A percentile compares a stretch with the other conserved stretches of the same genome.
Conservation (phyloP, 2,329 filamentous ascomycete genomes). For the Ophiosphaerella korrae region DNA sequence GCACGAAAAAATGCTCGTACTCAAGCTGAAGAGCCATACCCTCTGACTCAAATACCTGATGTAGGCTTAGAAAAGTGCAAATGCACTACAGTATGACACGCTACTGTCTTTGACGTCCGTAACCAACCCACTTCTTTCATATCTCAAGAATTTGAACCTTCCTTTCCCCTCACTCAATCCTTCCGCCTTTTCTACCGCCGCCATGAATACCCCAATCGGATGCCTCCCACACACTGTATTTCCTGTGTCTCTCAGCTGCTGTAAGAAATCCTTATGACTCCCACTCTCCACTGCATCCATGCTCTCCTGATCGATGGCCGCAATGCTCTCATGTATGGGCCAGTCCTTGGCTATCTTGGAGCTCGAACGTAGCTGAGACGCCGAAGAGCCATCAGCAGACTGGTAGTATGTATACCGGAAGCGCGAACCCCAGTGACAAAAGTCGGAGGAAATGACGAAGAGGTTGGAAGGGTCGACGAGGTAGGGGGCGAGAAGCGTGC, state of each 20-base stretch:
- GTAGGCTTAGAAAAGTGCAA: slow-evolving; percentile 62
- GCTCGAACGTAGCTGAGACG: slow-evolving; percentile 42
- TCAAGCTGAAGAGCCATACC: background rate
- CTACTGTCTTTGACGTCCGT: slow-evolving; percentile 73
- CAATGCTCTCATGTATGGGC: slow-evolving; percentile 83
- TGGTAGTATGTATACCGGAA: slow-evolving; percentile 86
- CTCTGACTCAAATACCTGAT: background rate
- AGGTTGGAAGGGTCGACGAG: slow-evolving; percentile 63
- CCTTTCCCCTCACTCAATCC: slow-evolving; percentile 58
- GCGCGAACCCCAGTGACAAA: slow-evolving; percentile 90
- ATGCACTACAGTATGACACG: slow-evolving; percentile 94
- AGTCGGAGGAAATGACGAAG: slow-evolving; percentile 92
- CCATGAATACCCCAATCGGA: slow-evolving; percentile 92
- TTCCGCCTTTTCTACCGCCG: slow-evolving; percentile 70
- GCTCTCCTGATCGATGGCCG: slow-evolving; percentile 75
- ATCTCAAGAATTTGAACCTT: slow-evolving; percentile 79
- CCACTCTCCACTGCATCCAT: slow-evolving; percentile 86
- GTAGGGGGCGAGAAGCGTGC: slow-evolving; percentile 72
- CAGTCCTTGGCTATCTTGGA: slow-evolving; percentile 53
- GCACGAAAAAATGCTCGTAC: background rate
- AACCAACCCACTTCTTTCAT: slow-evolving; percentile 83
- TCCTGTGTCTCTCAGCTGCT: slow-evolving; percentile 70
- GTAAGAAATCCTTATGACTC: slow-evolving; percentile 70
- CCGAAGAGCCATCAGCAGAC: slow-evolving; percentile 50
- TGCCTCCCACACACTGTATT: slow-evolving; percentile 96